phyloP scores from a whole-genome alignment of 352 stramenopile species.

The Phytophthora ramorum region DNA sequence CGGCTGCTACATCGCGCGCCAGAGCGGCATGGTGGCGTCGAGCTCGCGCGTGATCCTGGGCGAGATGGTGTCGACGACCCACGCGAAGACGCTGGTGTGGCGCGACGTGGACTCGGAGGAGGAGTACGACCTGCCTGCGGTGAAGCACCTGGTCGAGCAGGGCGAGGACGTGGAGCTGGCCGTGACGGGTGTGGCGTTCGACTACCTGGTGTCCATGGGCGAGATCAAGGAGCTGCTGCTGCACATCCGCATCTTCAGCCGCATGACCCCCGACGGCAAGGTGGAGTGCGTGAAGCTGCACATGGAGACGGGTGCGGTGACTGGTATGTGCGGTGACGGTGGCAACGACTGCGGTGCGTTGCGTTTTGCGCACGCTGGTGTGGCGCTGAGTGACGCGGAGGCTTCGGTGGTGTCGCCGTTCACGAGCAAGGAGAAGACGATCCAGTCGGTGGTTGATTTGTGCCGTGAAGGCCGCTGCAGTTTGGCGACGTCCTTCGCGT shows the following conservation, averaged over 20 bases:
- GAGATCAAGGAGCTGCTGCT: slow-evolving; percentile 47
- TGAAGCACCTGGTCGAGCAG: slow-evolving; percentile 20
- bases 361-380: slow-evolving; percentile 76
- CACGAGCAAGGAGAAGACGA: slow-evolving; percentile 80
- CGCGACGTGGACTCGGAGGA: too few species aligned
- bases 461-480: slow-evolving; percentile 87
- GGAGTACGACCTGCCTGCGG: too few species aligned
- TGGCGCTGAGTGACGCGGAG: slow-evolving; percentile 80
- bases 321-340: slow-evolving; percentile 63
- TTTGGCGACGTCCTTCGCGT: slow-evolving; percentile 84
- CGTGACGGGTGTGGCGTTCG: slow-evolving; percentile 46
- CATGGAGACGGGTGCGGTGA: slow-evolving; percentile 51
- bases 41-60: slow-evolving; percentile 49
- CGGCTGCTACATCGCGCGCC: slow-evolving; percentile 57
- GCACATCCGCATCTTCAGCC: slow-evolving; percentile 54
- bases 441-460: slow-evolving; percentile 84
- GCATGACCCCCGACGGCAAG: slow-evolving; percentile 57
- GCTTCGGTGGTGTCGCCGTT: slow-evolving; percentile 85
- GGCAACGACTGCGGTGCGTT: slow-evolving; percentile 87
- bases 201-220: slow-evolving; percentile 33
- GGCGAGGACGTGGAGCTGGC: slow-evolving; percentile 47
- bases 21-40: slow-evolving; percentile 45
- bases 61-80: slow-evolving; percentile 18
- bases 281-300: slow-evolving; percentile 45
- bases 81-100: slow-evolving; percentile 26